Base-by-base conservation (phyloP, 805 yeast genomes). In the Cyberlindnera subsufficiens region DNA sequence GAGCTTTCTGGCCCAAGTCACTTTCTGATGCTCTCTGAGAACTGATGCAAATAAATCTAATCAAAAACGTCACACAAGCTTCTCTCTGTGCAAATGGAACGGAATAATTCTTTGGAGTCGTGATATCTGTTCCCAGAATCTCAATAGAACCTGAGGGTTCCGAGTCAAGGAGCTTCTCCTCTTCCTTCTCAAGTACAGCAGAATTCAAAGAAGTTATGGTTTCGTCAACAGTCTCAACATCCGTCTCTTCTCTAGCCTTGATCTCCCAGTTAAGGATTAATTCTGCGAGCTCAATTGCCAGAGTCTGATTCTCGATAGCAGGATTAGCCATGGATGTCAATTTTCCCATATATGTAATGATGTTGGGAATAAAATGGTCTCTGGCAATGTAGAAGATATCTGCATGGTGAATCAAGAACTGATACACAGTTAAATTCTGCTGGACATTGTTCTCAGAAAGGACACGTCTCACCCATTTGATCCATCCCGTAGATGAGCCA, bases 391-490 rank as follows among this genome's bases (percentile, higher is more conserved):
- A 91, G 62, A 93, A 93, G 40, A 88, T 66, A 45, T 83, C 91
- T 0, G 95, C 78, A 52, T 93, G 95, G 39, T 81, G 83, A 30
- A 87, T 87, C 61, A 93, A 78, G 54, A 91, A 88, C 57, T 88
- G 95, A 53, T 88, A 93, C 11, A 93, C 85, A 46, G 86, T 85
- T 46, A 86, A 68, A 32, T 90, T 96, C 56, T 88, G 96, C 2
- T 82, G 78, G 3, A 88, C 89, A 54, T 80, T 88, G 56, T 89
- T 95, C 58, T 95, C 98, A 2, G 90, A 81, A 13, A 93, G 70
- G 2, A 91, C 93, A 40, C 97, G 74, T 51, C 97, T 80, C 0
- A 96, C 96, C 90, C 96, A 89, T 52, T 86, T 90, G 40, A 93
- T 75, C 98, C 98, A 93, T 46, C 76, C 68, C 1, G 65, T 61